Base-by-base conservation (phyloP, 345 rosid genomes). In the Atalantia buxifolia region DNA sequence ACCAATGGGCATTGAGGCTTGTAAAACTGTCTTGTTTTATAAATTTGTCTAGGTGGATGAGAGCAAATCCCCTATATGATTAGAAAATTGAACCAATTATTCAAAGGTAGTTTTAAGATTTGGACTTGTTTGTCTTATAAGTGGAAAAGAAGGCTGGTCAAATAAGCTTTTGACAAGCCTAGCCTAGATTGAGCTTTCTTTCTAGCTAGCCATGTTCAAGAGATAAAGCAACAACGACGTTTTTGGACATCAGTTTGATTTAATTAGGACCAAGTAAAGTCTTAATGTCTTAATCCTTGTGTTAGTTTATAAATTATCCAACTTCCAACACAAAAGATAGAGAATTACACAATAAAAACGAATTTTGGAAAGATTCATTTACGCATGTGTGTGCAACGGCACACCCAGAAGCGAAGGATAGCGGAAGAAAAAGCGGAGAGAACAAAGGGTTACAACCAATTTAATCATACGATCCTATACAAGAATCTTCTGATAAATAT, bases 401-500 rank as follows among this genome's bases (percentile, higher is more conserved):
- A 9, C 9, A 62, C 25, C 9, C 45, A 18, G 31, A 59, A 65
- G 83, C 64, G 62, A 56, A 70, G 74, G 74, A 76, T 76, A 73
- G 66, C 56, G 77, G 71, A 66, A 38, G 40, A 48, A 76, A 65
- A 75, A 60, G n/a, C 36, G 28, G 5, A 31, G 42, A 30, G 21
- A 38, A 18, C 33, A 60, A 63, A 36, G 40, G 66, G 31, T 53
- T 25, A 19, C 5, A 35, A 61, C 50, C n/a, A 68, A 59, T 67
- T 8, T 78, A 61, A 75, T 75, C 78, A 69, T 74, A 57, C 48
- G 76, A 70, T 56, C 50, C 80, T 6, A 36, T 64, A 10, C 14
- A 27, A 45, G 60, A 33, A 72, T 35, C 65, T 57, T 4, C 5
- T 9, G 24, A 28, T 25, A 18, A 21, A 31, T 28, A 71, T 71